Evolutionary conservation across 2,329 filamentous ascomycete genomes (phyloP).

Genomic region (Colletotrichum tropicale): DNA sequence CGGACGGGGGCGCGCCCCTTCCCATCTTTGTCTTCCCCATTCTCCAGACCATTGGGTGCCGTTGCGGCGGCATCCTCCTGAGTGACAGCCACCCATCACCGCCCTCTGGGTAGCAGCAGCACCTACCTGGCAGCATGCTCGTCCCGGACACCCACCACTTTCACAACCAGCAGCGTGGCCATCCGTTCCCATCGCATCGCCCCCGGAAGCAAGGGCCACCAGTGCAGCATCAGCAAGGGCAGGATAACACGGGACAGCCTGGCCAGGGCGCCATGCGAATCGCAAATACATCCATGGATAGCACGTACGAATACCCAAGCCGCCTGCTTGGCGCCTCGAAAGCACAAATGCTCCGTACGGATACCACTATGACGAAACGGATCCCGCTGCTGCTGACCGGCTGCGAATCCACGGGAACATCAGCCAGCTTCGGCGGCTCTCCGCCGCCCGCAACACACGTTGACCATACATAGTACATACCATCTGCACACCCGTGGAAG

Average conservation of each 20-base stretch:
- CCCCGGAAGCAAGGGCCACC: background rate
- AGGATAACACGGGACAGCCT: background rate
- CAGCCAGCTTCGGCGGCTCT: background rate
- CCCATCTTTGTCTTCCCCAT: background rate
- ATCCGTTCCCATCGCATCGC: background rate
- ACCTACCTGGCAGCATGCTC: background rate
- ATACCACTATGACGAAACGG: background rate
- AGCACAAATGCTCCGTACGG: background rate
- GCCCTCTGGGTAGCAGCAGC: background rate
- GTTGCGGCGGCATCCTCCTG: background rate
- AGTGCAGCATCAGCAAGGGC: background rate
- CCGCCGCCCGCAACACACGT: background rate
- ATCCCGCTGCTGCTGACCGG: background rate
- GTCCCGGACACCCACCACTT: background rate
- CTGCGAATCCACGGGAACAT: background rate
- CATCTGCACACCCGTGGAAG: background rate
- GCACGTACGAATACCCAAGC: background rate
- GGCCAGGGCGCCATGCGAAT: background rate
- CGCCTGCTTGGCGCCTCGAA: background rate
- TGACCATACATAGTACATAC: background rate
- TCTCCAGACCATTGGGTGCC: conserved; percentile 6
- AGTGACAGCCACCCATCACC: conserved; percentile 11
- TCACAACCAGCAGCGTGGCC: background rate
- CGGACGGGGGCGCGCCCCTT: background rate
- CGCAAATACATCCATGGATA: background rate